Conservation (phyloP, 1,284 basidiomycete species). For the Leccinum olivaceoglutinosum region DNA sequence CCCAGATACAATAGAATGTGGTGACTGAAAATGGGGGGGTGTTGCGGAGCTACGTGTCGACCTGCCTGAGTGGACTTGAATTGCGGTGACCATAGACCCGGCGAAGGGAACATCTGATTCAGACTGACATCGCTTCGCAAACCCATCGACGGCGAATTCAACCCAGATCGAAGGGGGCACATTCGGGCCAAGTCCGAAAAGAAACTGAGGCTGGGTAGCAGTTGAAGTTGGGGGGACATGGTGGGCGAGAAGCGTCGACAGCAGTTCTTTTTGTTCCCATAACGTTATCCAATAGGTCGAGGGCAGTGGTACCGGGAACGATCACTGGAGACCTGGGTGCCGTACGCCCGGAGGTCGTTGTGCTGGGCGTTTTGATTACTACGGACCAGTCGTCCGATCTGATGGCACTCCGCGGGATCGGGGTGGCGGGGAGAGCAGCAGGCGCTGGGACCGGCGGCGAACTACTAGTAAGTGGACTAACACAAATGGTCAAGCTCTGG, state of each 20-base stretch:
- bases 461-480: slow-evolving; percentile 32
- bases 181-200: slow-evolving; percentile 41
- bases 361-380: slow-evolving; percentile 11
- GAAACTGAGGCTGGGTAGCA: slow-evolving; percentile 33
- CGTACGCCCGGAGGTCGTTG: slow-evolving; percentile 19
- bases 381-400: slow-evolving; percentile 27
- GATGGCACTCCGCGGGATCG: slow-evolving; percentile 16
- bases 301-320: slow-evolving; percentile 45
- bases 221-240: slow-evolving; percentile 30
- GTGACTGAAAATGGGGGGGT: slow-evolving; percentile 11
- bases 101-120: slow-evolving; percentile 17
- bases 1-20: slow-evolving; percentile 19
- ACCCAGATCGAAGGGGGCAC: slow-evolving; percentile 47
- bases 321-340: slow-evolving; percentile 21
- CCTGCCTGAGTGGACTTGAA: slow-evolving; percentile 19
- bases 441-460: slow-evolving; percentile 28
- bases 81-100: slow-evolving; percentile 19
- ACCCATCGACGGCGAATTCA: slow-evolving; percentile 12
- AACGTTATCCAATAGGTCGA: slow-evolving; percentile 57
- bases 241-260: slow-evolving; percentile 17
- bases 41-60: slow-evolving; percentile 6
- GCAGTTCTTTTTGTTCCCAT: slow-evolving; percentile 31
- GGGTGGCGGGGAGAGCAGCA: slow-evolving; percentile 20
- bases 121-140: slow-evolving; percentile 17
- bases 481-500: slow-evolving; percentile 9